phyloP scores from a whole-genome alignment of 1,139 yeast genomes.

The Pichia sp. region DNA sequence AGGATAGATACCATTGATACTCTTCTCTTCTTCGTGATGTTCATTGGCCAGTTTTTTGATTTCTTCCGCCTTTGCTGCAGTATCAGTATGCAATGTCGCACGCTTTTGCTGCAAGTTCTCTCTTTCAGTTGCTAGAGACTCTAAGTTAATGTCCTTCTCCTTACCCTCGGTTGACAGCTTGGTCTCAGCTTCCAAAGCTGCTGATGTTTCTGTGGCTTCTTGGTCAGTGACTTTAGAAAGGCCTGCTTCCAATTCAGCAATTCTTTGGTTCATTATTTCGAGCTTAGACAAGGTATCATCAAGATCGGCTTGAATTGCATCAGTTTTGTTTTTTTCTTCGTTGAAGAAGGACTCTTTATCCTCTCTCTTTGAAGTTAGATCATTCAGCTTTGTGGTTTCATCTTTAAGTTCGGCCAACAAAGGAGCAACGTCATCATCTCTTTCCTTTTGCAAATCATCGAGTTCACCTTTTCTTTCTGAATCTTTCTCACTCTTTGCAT shows the following conservation, averaged over 20 bases:
- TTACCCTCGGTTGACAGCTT: constrained; percentile 11
- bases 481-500: constrained; percentile 32
- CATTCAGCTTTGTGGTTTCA: constrained; percentile 28
- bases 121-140: constrained; percentile 33
- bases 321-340: constrained; percentile 28
- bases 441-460: constrained; percentile 32
- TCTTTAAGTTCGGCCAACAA: constrained; percentile 27
- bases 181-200: constrained; percentile 11
- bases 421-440: constrained; percentile 32
- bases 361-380: constrained; percentile 27
- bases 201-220: constrained; percentile 25
- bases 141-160: constrained; percentile 29
- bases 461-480: constrained; percentile 33
- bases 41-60: constrained; percentile 43
- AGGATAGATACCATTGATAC: constrained; percentile 48
- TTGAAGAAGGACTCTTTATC: constrained; percentile 25
- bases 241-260: constrained; percentile 22
- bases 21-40: constrained; percentile 38
- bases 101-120: constrained; percentile 43
- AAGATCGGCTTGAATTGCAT: constrained; percentile 22
- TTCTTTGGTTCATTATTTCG: constrained; percentile 24
- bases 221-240: constrained; percentile 25
- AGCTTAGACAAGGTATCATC: constrained; percentile 23
- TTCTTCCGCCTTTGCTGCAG: constrained; percentile 42
- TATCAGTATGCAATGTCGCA: constrained; percentile 37